phyloP scores from a whole-genome alignment of 352 stramenopile genomes.

The Aphanomyces cochlioides region DNA sequence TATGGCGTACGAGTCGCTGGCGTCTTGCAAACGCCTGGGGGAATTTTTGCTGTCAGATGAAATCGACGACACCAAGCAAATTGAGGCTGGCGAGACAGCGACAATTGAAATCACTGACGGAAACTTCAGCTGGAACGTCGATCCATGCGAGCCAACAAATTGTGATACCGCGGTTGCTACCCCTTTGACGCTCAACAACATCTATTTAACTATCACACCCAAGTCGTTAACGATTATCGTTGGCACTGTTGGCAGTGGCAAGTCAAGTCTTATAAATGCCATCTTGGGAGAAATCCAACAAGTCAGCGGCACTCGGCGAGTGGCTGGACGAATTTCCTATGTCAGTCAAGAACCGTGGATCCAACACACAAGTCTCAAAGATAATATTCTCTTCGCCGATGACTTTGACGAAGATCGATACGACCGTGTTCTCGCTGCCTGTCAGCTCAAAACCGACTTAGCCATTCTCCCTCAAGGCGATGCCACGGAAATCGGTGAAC shows the following conservation, averaged over 20 bases:
- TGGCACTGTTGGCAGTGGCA: constrained; percentile 55
- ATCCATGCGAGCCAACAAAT: not conserved
- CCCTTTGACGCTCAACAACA: constrained; percentile 46
- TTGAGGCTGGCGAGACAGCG: not conserved
- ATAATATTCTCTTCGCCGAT: constrained; percentile 42
- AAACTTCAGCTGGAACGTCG: constrained; percentile 37
- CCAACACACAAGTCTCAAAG: constrained; percentile 36
- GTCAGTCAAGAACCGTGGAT: constrained; percentile 43
- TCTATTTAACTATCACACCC: constrained; percentile 57
- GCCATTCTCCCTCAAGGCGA: constrained; percentile 89
- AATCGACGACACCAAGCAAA: constrained; percentile 27
- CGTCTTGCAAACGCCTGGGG: constrained; percentile 35
- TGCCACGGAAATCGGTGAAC: constrained; percentile 96
- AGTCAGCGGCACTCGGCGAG: constrained; percentile 39
- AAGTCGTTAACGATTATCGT: constrained; percentile 65
- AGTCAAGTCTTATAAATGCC: constrained; percentile 62
- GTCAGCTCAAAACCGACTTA: constrained; percentile 80
- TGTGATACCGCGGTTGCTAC: constrained; percentile 18
- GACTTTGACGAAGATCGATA: constrained; percentile 34
- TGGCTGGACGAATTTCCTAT: constrained; percentile 31
- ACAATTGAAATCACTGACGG: constrained; percentile 35
- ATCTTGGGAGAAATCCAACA: constrained; percentile 93
- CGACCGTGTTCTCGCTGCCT: constrained; percentile 48
- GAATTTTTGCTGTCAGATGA: constrained; percentile 46
- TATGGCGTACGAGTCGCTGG: constrained; percentile 45